A percentile compares a stretch with the other conserved stretches of the same genome.
phyloP scores from a whole-genome alignment of 345 rosid genomes.

The Aethionema arabicum region DNA sequence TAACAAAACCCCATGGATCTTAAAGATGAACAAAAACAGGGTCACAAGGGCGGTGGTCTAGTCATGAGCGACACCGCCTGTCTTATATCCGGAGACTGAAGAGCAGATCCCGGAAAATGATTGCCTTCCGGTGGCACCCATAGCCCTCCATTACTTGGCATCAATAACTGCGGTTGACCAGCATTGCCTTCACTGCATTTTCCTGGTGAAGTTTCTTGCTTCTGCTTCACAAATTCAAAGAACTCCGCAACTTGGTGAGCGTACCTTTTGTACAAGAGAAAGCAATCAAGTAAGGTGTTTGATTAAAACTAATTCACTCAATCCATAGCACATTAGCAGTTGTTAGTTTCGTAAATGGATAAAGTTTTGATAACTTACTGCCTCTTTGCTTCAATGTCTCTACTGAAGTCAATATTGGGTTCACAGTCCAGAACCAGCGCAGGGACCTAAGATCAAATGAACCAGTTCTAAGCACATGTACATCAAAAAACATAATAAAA shows the following conservation, averaged over 20 bases:
- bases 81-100: slow-evolving; percentile 55
- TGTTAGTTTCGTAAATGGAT: too few relatives aligned
- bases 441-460: slow-evolving; percentile 64
- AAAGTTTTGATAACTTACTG: slow-evolving; percentile 54
- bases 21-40: slow-evolving; percentile 26
- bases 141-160: slow-evolving; percentile 62
- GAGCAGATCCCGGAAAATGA: slow-evolving; percentile 60
- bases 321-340: too few relatives aligned
- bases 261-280: slow-evolving; percentile 46
- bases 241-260: slow-evolving; percentile 94
- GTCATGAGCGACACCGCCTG: slow-evolving; percentile 65
- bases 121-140: slow-evolving; percentile 65
- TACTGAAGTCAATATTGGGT: slow-evolving; percentile 87
- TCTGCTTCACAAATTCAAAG: slow-evolving; percentile 86
- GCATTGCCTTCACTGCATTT: slow-evolving; percentile 9
- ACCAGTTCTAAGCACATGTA: not conserved
- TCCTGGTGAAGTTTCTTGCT: slow-evolving; percentile 52
- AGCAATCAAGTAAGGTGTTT: slow-evolving; percentile 17
- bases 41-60: slow-evolving; percentile 39
- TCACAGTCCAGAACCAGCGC: slow-evolving; percentile 97
- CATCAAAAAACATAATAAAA: not conserved
- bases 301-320: too few relatives aligned
- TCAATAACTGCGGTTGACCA: slow-evolving; percentile 43
- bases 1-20: slow-evolving; percentile 24
- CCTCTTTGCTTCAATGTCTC: slow-evolving; percentile 75